Evolutionary conservation across 768 basidiomycete genomes (phyloP), one percentile per base, ranked within the genome.

Genomic region (Pulveroboletus frians): DNA sequence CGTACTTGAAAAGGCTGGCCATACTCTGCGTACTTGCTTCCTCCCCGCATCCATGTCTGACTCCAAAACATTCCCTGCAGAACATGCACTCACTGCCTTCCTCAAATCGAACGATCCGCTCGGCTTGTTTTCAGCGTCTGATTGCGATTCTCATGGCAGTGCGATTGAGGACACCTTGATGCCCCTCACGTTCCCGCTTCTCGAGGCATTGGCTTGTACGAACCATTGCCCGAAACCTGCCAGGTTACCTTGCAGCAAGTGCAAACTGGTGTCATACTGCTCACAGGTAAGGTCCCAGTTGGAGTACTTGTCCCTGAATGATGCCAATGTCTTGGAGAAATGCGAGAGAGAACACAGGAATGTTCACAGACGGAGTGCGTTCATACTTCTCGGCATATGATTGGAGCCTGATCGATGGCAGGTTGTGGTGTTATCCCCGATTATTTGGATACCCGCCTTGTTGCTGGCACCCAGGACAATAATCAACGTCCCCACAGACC

Each of bases 181-280:
- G 17, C 39, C 59, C 13, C 60, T 64, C 44, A 37, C 31, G n/a
- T 53, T 51, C 43, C 58, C 62, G 2, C 63, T 61, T 4, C 59
- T 61, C 7, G 59, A 63, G 17, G 26, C 27, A 8, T 32, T 70
- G 3, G 65, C 67, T 14, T 73, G 72, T 26, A 64, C 70, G 13
- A 69, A 71, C 38, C 52, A 21, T 23, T 74, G 73, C 42, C 7
- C 37, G 1, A 63, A 65, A 8, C 53, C 55, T 1, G 71, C 64
- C 5, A 67, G 21, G 9, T 37, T 57, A 34, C 46, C 52, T 39
- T 63, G 60, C 35, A 35, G 39, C 31, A 55, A 43, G 27, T 76
- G 74, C 51, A 67, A 58, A 49, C 52, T 75, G 9, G 74, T 73
- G 13, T 68, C 68, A 6, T 77, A 76, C 46, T 77, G 75, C 52